Evolutionary conservation across 768 basidiomycete genomes (phyloP).

Genomic region (Lyophyllum atratum): DNA sequence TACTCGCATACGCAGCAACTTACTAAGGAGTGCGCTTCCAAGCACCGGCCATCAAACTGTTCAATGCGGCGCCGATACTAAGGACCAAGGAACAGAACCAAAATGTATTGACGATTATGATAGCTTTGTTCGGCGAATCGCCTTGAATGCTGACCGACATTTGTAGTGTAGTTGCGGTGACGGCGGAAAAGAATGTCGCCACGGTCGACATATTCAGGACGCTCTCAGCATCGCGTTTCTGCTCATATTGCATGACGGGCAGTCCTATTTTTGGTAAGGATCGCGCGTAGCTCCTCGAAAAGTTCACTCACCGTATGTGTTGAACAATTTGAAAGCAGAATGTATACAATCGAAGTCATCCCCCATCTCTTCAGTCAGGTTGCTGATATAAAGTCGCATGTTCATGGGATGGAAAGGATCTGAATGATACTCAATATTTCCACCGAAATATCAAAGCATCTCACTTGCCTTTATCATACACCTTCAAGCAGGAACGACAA

Average conservation of each 20-base stretch:
- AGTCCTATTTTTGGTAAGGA: slow-evolving; percentile 9
- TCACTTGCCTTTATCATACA: no score
- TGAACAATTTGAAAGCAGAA: slow-evolving; percentile 16
- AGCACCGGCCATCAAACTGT: slow-evolving; percentile 21
- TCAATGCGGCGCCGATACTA: slow-evolving; percentile 27
- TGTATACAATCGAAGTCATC: slow-evolving; percentile 11
- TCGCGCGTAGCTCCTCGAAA: no score
- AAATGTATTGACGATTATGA: slow-evolving; percentile 19
- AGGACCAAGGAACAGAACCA: slow-evolving; percentile 26
- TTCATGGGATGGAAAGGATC: no score
- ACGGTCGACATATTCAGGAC: slow-evolving; percentile 19
- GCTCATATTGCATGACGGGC: slow-evolving; percentile 24
- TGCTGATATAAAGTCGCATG: slow-evolving; percentile 16
- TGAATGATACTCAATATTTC: no score
- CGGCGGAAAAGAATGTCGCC: slow-evolving; percentile 31
- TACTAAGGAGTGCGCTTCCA: slow-evolving; percentile 27
- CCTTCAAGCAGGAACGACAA: slow-evolving; percentile 7
- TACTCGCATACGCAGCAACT: slow-evolving; percentile 5
- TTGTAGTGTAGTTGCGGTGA: slow-evolving; percentile 26
- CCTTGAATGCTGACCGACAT: slow-evolving; percentile 4
- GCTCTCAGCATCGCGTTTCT: slow-evolving; percentile 13
- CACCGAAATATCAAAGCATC: no score
- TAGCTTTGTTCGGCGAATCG: background rate
- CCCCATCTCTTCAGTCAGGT: slow-evolving; percentile 14
- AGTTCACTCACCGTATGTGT: slow-evolving; percentile 18